Evolutionary conservation across 495 filamentous ascomycete species (phyloP).

Genomic region (Penicillium goetzii): DNA sequence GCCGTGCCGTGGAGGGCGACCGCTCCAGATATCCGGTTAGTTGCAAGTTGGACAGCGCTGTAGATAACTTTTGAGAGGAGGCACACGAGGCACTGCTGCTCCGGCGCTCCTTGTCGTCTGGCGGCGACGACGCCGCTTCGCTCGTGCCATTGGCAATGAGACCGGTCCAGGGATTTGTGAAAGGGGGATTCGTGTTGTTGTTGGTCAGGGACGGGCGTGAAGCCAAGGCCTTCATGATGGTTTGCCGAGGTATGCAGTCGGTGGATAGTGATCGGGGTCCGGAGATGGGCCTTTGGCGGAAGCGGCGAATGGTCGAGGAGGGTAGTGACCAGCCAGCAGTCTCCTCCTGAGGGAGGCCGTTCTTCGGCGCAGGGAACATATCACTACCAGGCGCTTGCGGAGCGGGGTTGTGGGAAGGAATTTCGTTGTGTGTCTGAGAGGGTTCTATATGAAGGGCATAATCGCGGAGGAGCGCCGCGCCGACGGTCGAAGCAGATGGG

Average conservation of each 20-base stretch:
- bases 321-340: constrained; percentile 33
- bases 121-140: constrained; percentile 28
- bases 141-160: constrained; percentile 36
- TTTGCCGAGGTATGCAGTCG: constrained; percentile 78
- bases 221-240: constrained; percentile 84
- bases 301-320: constrained; percentile 41
- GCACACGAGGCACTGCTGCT: constrained; percentile 53
- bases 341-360: constrained; percentile 39
- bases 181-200: constrained; percentile 56
- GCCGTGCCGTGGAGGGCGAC: constrained; percentile 63
- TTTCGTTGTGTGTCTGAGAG: constrained; percentile 42
- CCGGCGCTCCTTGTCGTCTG: constrained; percentile 50
- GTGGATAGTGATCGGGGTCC: constrained; percentile 60
- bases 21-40: constrained; percentile 45
- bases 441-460: constrained; percentile 50
- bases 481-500: constrained; percentile 32
- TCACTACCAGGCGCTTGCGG: constrained; percentile 16
- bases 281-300: constrained; percentile 48
- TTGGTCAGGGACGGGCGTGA: constrained; percentile 63
- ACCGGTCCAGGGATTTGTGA: constrained; percentile 52
- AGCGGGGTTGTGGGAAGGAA: constrained; percentile 31
- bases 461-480: constrained; percentile 48
- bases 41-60: constrained; percentile 66
- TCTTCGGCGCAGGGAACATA: constrained; percentile 25
- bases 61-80: constrained; percentile 64